Evolutionary conservation across 345 rosid genomes (phyloP).

Genomic region (Eucalyptus polyanthemos): DNA sequence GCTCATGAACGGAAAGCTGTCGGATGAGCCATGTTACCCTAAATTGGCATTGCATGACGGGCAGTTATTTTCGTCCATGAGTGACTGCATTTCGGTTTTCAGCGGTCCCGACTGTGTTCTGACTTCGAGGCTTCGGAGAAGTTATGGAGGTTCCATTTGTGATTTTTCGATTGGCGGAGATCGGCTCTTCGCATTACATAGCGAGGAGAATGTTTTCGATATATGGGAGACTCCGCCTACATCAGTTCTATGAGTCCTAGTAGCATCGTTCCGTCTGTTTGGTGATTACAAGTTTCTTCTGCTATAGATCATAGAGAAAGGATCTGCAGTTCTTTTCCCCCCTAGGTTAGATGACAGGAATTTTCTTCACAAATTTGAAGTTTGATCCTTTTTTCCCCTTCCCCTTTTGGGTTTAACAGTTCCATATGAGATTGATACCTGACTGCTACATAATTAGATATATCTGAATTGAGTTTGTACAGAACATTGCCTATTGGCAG

Average conservation of each 20-base stretch:
- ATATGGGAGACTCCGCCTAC: slow-evolving; percentile 85
- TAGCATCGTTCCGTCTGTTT: neutral
- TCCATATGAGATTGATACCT: neutral
- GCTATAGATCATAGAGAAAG: neutral
- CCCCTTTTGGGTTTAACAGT: neutral
- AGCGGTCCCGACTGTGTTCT: slow-evolving; percentile 83
- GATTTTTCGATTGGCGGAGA: slow-evolving; percentile 92
- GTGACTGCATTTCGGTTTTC: slow-evolving; percentile 77
- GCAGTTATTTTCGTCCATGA: slow-evolving; percentile 91
- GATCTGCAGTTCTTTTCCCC: neutral
- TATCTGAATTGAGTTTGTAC: neutral
- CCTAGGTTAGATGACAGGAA: neutral
- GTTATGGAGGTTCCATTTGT: slow-evolving; percentile 79
- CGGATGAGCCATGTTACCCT: slow-evolving; percentile 88
- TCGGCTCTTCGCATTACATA: slow-evolving; percentile 81
- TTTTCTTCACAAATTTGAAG: neutral
- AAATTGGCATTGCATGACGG: slow-evolving; percentile 77
- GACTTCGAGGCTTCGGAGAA: slow-evolving; percentile 66
- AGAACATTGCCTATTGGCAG: neutral
- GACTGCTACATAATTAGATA: neutral
- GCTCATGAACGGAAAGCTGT: slow-evolving; percentile 76
- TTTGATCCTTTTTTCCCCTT: neutral
- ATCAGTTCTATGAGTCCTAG: slow-evolving; percentile 26
- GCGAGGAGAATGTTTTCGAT: slow-evolving; percentile 91
- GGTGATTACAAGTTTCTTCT: neutral